These are phyloP conservation scores for Quercus tomentella DNA, from an alignment of 331 rosid genomes.

Conservation along the genomic window DNA sequence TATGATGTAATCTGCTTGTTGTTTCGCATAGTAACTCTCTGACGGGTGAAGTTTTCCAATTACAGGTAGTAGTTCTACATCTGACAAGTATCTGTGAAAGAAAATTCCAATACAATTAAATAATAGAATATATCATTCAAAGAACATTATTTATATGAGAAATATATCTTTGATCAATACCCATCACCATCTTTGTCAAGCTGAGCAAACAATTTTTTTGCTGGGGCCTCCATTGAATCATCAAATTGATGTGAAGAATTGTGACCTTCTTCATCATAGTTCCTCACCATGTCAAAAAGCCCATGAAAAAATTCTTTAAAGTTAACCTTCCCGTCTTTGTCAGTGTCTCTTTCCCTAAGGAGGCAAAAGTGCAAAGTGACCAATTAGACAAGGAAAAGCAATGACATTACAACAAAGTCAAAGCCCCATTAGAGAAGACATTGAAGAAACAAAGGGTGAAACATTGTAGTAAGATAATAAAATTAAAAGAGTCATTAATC, in stretches of 20 bases:
- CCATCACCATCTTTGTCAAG: conserved; percentile 94
- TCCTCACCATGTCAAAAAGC: conserved; percentile 94
- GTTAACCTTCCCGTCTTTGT: conserved; percentile 85
- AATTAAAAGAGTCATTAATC: neutral
- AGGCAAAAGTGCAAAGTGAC: conserved; percentile 22
- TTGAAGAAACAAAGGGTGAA: neutral
- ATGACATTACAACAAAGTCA: neutral
- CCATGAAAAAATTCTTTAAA: conserved; percentile 96
- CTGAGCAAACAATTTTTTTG: conserved; percentile 65
- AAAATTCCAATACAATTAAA: conserved; percentile 18
- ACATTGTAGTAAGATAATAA: neutral
- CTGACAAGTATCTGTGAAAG: conserved; percentile 63
- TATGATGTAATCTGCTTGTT: conserved; percentile 85
- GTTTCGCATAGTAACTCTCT: conserved; percentile 90
- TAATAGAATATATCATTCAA: conserved; percentile 15
- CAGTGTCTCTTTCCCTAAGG: conserved; percentile 83
- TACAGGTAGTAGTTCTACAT: conserved; percentile 68
- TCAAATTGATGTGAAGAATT: conserved; percentile 50
- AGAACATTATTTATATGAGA: neutral
- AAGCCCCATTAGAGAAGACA: neutral
- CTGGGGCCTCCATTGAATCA: conserved; percentile 68
- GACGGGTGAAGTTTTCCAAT: conserved; percentile 95
- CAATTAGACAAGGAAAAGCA: conserved; percentile 22
- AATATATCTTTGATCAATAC: conserved; percentile 40
- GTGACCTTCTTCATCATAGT: conserved; percentile 76